Evolutionary conservation across 768 basidiomycete genomes (phyloP), one percentile per base, ranked within the genome.

Genomic region (Russula foetens): DNA sequence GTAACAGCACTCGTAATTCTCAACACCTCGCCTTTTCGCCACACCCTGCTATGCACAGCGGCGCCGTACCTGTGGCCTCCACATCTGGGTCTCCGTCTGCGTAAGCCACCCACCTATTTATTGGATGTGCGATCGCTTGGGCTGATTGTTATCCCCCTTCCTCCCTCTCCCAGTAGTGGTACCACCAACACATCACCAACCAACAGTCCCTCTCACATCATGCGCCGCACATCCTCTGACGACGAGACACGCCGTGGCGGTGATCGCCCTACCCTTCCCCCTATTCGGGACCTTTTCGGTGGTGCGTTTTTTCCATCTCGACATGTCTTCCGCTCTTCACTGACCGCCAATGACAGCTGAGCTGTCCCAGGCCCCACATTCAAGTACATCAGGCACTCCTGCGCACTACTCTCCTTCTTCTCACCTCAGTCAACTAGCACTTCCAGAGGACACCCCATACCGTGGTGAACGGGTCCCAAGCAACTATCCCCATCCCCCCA

Each of bases 231-330:
- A 31, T 35, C 49, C 59, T 41, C 59, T 15, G 26, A 56, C 26
- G 57, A 53, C 53, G 65, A 58, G 52, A 45, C 65, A 48, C 53
- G 41, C 56, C 65, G 65, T 28, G 52, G 56, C 17, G 63, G 62
- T 8, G 46, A 58, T 53, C 63, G 65, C 29, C 65, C 65, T 35
- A 66, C 65, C 28, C 63, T 66, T n/a, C 65, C 65, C 19, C 63
- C 63, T 7, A 66, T 66, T 28, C 63, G 63, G 29, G 59, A 66
- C 39, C 52, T 66, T 11, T 66, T 66, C 46, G 58, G 65, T 2
- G 58, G 65, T 66, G 33, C 50, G 65, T 53, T 24, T 24, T 23
- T 24, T 21, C 53, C 23, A 28, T 59, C 9, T 35, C 26, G 21
- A 33, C 11, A 11, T 8, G 9, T 11, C 29, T 24, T 6, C 31